Evolutionary conservation across 2,329 filamentous ascomycete species (phyloP), one percentile per base, ranked within the genome.

Genomic region (Nigrograna mackinnonii): DNA sequence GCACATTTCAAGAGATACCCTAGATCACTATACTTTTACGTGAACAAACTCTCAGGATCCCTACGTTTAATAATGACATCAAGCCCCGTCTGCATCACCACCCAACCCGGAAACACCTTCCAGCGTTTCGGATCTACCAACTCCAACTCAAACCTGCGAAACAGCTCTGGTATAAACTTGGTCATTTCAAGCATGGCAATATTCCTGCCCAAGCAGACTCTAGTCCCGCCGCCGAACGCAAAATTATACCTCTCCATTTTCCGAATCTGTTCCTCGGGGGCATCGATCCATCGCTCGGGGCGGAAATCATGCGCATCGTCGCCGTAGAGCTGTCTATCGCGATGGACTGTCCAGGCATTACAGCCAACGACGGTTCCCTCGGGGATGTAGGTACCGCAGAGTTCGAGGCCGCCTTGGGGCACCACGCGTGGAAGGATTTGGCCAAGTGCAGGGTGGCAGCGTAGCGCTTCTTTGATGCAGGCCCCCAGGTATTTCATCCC

Each of bases 381-480:
- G 38, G 37, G 19, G 49, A 47, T 14, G 50, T 43, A 36, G 32
- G 58, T 43, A 22, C 65, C 60, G 43, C 60, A 63, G 2, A 75
- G 61, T 14, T 55, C 54, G 6, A 60, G 50, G 5, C 72, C 73
- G 7, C 62, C 64, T 4, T 55, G 39, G 2, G 73, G 72, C 0
- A 65, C 62, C 2, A 70, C 58, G 6, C 72, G 57, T n/a, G 67
- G 67, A 3, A 76, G 52, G 4, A 55, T 58, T 31, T 69, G 56
- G 1, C 73, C 72, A 1, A 70, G 65, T 1, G 73, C 67, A 4
- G 72, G 72, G 47, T 75, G 70, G 13, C 67, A 55, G 4, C 74
- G 63, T 4, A 75, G 50, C 0, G 70, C 61, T 48, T 77, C 73
- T 39, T 72, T 67, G 48, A 76, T 71, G 13, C 73, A 63, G 12